These are phyloP conservation scores for Lizonia empirigonia DNA, from an alignment of 2,329 filamentous ascomycete species.

Conservation along the genomic window DNA sequence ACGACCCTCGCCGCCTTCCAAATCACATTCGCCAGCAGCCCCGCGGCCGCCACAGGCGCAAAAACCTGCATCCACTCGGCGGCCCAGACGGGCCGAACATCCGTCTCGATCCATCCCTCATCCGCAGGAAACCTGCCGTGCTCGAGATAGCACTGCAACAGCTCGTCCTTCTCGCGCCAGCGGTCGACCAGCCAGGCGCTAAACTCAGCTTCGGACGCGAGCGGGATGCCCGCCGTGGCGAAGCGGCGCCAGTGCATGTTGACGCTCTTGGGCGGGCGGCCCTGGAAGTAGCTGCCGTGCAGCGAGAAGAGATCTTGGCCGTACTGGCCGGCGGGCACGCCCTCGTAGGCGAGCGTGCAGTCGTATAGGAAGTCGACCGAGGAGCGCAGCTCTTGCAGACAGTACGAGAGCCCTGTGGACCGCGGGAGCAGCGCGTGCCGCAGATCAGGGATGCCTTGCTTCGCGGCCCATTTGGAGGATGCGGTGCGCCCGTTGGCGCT, in stretches of 20 bases:
- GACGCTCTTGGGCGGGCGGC: slow-evolving; percentile 87
- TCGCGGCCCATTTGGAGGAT: slow-evolving; percentile 77
- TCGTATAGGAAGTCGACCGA: slow-evolving; percentile 86
- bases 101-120: slow-evolving; percentile 53
- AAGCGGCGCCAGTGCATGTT: slow-evolving; percentile 97
- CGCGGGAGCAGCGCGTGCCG: slow-evolving; percentile 76
- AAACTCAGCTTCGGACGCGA: slow-evolving; percentile 74
- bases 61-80: slow-evolving; percentile 54
- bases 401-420: slow-evolving; percentile 81
- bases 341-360: slow-evolving; percentile 95
- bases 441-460: slow-evolving; percentile 71
- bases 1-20: slow-evolving; percentile 34
- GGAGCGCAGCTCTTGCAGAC: slow-evolving; percentile 73
- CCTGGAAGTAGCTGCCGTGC: slow-evolving; percentile 83
- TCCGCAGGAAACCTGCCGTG: slow-evolving; percentile 84
- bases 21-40: slow-evolving; percentile 44
- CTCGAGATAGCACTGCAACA: slow-evolving; percentile 76
- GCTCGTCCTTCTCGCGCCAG: slow-evolving; percentile 89
- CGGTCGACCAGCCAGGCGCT: slow-evolving; percentile 80
- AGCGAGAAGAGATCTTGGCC: slow-evolving; percentile 89
- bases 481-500: slow-evolving; percentile 72
- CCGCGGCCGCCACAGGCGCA: slow-evolving; percentile 45
- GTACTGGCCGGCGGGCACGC: slow-evolving; percentile 72
- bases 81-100: slow-evolving; percentile 49
- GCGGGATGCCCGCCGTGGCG: slow-evolving; percentile 76